These are phyloP conservation scores for Aureobasidium sp. DNA, from an alignment of 2,329 filamentous ascomycete species.

Conservation along the genomic window DNA sequence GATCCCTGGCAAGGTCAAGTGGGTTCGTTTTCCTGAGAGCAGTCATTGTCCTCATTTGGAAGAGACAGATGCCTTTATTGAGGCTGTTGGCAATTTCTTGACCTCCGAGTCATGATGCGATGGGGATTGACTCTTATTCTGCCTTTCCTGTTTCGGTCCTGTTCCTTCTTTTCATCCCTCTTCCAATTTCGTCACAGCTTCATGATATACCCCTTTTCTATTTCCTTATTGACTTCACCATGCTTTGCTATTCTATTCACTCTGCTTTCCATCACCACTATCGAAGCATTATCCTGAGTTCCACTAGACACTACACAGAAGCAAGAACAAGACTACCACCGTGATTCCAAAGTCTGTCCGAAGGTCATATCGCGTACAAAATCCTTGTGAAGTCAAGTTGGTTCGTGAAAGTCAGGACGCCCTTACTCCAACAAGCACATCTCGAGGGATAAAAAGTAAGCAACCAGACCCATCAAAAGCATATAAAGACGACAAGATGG, in stretches of 20 bases:
- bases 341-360: no score
- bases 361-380: no score
- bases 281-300: no score
- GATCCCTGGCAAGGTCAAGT: slow-evolving; percentile 35
- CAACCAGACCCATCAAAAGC: no score
- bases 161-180: not conserved
- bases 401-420: no score
- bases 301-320: no score
- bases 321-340: no score
- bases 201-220: slow-evolving; percentile 1
- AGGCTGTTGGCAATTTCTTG: slow-evolving; percentile 31
- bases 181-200: not conserved
- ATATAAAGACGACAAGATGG: no score
- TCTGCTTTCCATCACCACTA: no score
- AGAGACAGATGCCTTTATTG: slow-evolving; percentile 32
- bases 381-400: no score
- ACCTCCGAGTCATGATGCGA: not conserved
- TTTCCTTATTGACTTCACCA: not conserved
- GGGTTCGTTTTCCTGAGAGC: slow-evolving; percentile 32
- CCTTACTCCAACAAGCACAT: no score
- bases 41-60: slow-evolving; percentile 33
- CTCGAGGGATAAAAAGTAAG: no score
- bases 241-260: not conserved
- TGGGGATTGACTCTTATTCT: not conserved
- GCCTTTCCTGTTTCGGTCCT: not conserved